Base-by-base conservation (phyloP, 768 basidiomycete genomes). In the Amanita rubescens region DNA sequence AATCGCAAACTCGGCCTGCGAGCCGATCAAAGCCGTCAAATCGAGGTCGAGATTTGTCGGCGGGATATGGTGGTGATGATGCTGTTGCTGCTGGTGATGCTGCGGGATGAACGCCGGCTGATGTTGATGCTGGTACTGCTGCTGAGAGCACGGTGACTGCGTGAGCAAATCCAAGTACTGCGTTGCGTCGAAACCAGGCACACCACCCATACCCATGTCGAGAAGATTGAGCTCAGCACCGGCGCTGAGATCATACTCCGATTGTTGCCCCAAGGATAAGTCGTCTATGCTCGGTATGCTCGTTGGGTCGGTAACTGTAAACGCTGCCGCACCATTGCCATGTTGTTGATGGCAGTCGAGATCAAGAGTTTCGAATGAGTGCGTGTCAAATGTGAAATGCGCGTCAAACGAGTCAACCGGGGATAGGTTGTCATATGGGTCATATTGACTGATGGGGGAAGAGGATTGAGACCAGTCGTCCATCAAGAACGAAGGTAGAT, bases 161-260 rank as follows among this genome's bases (percentile, higher is more conserved):
- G 17, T 1, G 7, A 51, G 19, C 22, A 51, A 11, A n/a, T 35
- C 30, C 19, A 43, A 19, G 27, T 32, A 51, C 7, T 43, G 25
- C 27, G 41, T 33, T 15, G 14, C 41, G 3, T 22, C 39, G 20
- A 30, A 43, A 33, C 27, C 41, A 3, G 51, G 12, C 2, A 51
- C 39, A 3, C 22, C 19, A 4, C 6, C 25, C 51, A 51, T 51
- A 11, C 20, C 27, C 51, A 51, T 43, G 41, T 51, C 11, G 10
- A 49, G 32, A 10, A 51, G 32, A 39, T 33, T 33, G 17, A 51
- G n/a, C 41, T 38, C 51, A 51, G 30, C 51, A 41, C 51, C 51
- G 2, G 39, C 51, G 27, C 11, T 32, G 41, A 38, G 51, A 43
- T 51, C 22, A 30, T 51, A 51, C 6, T 42, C 41, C 12, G 41